phyloP scores from a whole-genome alignment of 176 grass and related monocot species.

The Ampelocalamus luodianensis region DNA sequence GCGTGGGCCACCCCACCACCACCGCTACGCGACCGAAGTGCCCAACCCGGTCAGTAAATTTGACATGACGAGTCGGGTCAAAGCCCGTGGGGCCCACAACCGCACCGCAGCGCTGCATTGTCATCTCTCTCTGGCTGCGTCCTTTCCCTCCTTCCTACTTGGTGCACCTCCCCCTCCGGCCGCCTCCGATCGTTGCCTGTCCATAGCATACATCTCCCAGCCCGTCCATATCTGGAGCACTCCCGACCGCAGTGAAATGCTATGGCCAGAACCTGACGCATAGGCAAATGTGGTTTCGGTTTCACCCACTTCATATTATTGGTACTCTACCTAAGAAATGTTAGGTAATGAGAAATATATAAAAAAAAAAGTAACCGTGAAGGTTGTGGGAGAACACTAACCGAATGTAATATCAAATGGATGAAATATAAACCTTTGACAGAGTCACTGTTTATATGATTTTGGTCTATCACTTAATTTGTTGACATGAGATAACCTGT shows the following conservation, averaged over 20 bases:
- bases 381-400: neutral
- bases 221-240: neutral
- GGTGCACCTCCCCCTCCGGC: neutral
- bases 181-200: neutral
- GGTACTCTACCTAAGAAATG: neutral
- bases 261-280: neutral
- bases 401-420: neutral
- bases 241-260: neutral
- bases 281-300: neutral
- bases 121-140: neutral
- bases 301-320: neutral
- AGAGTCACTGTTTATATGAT: neutral
- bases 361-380: neutral
- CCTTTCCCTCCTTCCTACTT: neutral
- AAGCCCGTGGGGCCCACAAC: slow-evolving; percentile 28
- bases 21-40: neutral
- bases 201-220: neutral
- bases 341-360: neutral
- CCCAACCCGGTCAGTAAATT: slow-evolving; percentile 11
- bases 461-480: neutral
- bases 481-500: neutral
- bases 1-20: neutral
- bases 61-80: slow-evolving; percentile 65
- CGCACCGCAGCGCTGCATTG: neutral
- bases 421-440: neutral